Evolutionary conservation across 1,139 yeast genomes (phyloP).

Genomic region (Geotrichum restrictum): DNA sequence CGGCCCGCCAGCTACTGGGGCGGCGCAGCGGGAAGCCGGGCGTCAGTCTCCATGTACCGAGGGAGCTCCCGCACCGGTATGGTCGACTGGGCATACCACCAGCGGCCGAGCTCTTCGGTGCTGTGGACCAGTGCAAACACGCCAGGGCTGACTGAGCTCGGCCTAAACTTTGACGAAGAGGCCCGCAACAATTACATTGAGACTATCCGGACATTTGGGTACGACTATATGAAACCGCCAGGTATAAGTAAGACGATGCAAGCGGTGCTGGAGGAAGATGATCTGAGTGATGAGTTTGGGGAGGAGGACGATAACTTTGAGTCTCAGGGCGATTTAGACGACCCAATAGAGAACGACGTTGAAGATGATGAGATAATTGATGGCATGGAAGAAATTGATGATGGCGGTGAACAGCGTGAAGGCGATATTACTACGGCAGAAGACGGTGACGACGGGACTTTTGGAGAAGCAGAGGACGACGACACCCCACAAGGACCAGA

Average conservation of each 20-base stretch:
- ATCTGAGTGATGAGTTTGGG: conserved; percentile 26
- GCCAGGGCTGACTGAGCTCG: conserved; percentile 1
- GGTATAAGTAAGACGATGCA: conserved; percentile 29
- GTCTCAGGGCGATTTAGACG: conserved; percentile 17
- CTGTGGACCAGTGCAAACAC: conserved; percentile 7
- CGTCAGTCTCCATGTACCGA: conserved; percentile 1
- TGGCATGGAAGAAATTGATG: conserved; percentile 7
- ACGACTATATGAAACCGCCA: conserved; percentile 28
- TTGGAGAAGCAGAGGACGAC: conserved; percentile 8
- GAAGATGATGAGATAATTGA: no score
- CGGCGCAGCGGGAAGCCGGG: conserved; percentile 2
- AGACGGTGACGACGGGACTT: neutral
- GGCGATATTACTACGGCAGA: no score
- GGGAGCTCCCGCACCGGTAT: conserved; percentile 5
- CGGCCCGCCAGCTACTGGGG: conserved; percentile 9
- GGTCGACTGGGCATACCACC: conserved; percentile 8
- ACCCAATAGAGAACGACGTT: conserved; percentile 1
- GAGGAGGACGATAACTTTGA: conserved; percentile 26
- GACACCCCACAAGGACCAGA: conserved; percentile 6
- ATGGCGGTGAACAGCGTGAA: conserved; percentile 1
- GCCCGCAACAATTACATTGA: conserved; percentile 13
- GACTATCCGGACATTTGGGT: conserved; percentile 30
- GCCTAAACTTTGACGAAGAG: conserved; percentile 7
- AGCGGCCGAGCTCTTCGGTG: conserved; percentile 4
- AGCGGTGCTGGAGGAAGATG: conserved; percentile 28